Evolutionary conservation across 2,329 filamentous ascomycete species (phyloP), one percentile per base, ranked within the genome.

Genomic region (Colletotrichum tropicale): DNA sequence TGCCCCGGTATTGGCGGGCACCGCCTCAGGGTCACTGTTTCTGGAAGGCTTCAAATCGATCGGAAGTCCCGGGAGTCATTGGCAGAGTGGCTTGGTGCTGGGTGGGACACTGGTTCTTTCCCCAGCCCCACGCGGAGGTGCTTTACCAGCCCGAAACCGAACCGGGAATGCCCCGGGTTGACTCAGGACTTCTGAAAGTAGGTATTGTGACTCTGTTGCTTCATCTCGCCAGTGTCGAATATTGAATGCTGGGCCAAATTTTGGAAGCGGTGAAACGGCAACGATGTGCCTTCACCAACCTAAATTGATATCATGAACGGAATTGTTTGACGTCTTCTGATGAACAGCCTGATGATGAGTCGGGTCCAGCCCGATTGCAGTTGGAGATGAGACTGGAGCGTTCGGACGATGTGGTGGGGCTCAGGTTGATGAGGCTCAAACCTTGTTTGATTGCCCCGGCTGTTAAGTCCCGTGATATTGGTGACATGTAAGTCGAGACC

Each of bases 331-430:
- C 24, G 4, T 30, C 36, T 10, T 30, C 28, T 48, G 9, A 7
- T 26, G 52, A 60, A 43, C 16, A 58, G 28, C 34, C 30, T 60
- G 48, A 58, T 68, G 52, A 68, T 43, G 21, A 60, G 8, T 68
- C 32, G 32, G 43, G 32, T 26, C 16, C 26, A 62, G 58, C 36
- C 67, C 67, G 26, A n/a, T 13, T 18, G 26, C 30, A 12, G 7
- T 52, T 52, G 18, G 56, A 34, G 56, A 62, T 48, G 36, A 34
- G 56, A 48, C 56, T 30, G n/a, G 28, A 15, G 56, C 61, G 56
- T 70, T 70, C 56, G 67, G 67, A 70, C 28, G 67, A 55, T 18
- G 26, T 24, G 6, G 56, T 70, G 67, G 67, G 56, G 67, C 36
- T 26, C 3, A 8, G 3, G 15, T 62, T 62, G 36, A 34, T 70